Conservation (phyloP, 495 filamentous ascomycete genomes). For the Bathelium albidoporum region DNA sequence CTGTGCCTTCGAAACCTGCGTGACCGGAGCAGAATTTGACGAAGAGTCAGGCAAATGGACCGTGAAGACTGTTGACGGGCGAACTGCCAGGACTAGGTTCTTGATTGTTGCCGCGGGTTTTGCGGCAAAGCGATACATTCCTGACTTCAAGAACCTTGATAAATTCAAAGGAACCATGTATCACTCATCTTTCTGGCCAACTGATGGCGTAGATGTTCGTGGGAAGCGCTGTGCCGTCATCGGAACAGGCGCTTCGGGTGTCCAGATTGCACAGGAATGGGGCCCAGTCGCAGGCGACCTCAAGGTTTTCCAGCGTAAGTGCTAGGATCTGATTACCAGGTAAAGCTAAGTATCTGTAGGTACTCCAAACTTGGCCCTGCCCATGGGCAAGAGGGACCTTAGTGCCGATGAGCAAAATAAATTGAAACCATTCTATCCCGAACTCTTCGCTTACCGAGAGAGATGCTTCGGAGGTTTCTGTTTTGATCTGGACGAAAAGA, state of each 20-base stretch:
- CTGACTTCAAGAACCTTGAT: conserved; percentile 42
- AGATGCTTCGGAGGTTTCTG: conserved; percentile 38
- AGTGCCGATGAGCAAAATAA: conserved; percentile 19
- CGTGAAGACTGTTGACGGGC: conserved; percentile 39
- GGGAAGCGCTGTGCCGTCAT: conserved; percentile 45
- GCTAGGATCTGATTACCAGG: conserved; percentile 18
- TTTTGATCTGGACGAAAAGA: conserved; percentile 30
- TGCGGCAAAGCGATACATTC: conserved; percentile 35
- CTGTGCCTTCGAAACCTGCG: conserved; percentile 38
- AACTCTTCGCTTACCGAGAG: conserved; percentile 21
- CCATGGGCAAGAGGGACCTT: conserved; percentile 16
- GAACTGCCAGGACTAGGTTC: conserved; percentile 35
- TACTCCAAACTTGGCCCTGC: conserved; percentile 22
- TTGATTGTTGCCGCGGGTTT: conserved; percentile 41
- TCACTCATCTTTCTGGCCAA: conserved; percentile 53
- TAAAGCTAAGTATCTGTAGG: conserved; percentile 5
- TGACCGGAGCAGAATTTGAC: conserved; percentile 40
- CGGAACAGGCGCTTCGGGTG: conserved; percentile 41
- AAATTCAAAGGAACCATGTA: conserved; percentile 44
- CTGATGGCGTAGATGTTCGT: conserved; percentile 36
- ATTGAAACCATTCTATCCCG: conserved; percentile 10
- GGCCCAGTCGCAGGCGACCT: conserved; percentile 30
- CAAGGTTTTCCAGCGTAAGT: conserved; percentile 44
- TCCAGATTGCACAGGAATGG: conserved; percentile 45
- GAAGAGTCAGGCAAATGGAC: conserved; percentile 34